phyloP scores from a whole-genome alignment of 495 filamentous ascomycete genomes.

The Parmelia sp. region DNA sequence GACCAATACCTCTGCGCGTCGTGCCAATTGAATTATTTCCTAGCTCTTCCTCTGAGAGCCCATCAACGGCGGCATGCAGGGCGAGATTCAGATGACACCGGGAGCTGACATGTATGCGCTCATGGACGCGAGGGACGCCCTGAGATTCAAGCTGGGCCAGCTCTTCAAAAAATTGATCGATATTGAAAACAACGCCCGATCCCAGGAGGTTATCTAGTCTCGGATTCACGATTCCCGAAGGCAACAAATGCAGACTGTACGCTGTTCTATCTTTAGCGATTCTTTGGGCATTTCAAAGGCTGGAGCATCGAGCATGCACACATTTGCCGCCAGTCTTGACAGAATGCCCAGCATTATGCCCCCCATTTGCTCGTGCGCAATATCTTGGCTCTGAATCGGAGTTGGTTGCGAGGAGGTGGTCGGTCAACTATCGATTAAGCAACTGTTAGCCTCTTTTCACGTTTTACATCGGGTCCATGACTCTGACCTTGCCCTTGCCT shows the following conservation, averaged over 20 bases:
- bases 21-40: slow-evolving; percentile 41
- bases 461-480: too few relatives aligned
- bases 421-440: too few relatives aligned
- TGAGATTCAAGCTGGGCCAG: slow-evolving; percentile 62
- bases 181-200: slow-evolving; percentile 72
- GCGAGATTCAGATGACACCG: slow-evolving; percentile 44
- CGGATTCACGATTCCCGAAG: slow-evolving; percentile 13
- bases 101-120: slow-evolving; percentile 8
- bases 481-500: neutral
- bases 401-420: slow-evolving; percentile 1
- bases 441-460: too few relatives aligned
- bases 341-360: neutral
- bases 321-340: neutral
- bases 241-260: neutral
- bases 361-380: neutral
- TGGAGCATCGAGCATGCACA: neutral
- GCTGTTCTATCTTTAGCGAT: neutral
- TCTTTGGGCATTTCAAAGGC: neutral
- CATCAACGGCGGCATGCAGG: slow-evolving; percentile 72
- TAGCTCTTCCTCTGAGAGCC: slow-evolving; percentile 28
- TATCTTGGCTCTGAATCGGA: neutral
- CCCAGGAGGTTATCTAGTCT: slow-evolving; percentile 40
- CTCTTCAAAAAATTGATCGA: slow-evolving; percentile 70
- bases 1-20: slow-evolving; percentile 64
- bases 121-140: slow-evolving; percentile 35